Evolutionary conservation across 148 eudicot species (phyloP), one percentile per base, ranked within the genome.

Genomic region (Cornus suecica): DNA sequence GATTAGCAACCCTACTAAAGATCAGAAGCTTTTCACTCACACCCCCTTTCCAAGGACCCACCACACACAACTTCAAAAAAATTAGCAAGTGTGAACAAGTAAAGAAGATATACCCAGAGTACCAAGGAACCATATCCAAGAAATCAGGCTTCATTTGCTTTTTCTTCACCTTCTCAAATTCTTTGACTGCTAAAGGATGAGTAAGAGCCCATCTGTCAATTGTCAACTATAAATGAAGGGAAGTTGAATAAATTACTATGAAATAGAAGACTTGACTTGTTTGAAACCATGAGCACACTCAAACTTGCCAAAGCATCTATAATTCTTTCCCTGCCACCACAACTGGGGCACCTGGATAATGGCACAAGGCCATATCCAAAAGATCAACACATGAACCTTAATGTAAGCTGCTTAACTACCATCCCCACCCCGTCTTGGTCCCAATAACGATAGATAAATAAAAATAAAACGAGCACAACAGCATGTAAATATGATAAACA

Each of bases 41-140:
- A 14, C 3, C 68, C 58, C 29, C 75, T 27, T 71, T 68, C 15
- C 45, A 42, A 79, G 32, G 7, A 52, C 75, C 18, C 65, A 7
- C 60, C 32, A 10, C 65, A 31, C 32, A 68, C 65, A 68, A 28
- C 54, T 26, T 54, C 69, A 72, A 24, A 68, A 34, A 66, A 56
- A 80, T 1, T 41, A 20, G 60, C n/a, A 22, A 37, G 76, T 15
- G 42, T 67, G 63, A 67, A n/a, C 41, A 68, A 65, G 28, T 25
- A 29, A 45, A 16, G 73, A 78, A 75, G 3, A 32, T 80, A 76
- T 89, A 95, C 99, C 99, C 99, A 52, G 99, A 95, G 83, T 95
- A 95, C 99, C 99, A 95, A 79, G 99, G 99, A 82, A 95, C 99
- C 99, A 96, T 96, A 82, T 96, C 99, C 81, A 91, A 78, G 74